Percentiles rank a stretch among this genome's conserved stretches.
phyloP scores from a whole-genome alignment of 495 filamentous ascomycete species.

The Halenospora varia region DNA sequence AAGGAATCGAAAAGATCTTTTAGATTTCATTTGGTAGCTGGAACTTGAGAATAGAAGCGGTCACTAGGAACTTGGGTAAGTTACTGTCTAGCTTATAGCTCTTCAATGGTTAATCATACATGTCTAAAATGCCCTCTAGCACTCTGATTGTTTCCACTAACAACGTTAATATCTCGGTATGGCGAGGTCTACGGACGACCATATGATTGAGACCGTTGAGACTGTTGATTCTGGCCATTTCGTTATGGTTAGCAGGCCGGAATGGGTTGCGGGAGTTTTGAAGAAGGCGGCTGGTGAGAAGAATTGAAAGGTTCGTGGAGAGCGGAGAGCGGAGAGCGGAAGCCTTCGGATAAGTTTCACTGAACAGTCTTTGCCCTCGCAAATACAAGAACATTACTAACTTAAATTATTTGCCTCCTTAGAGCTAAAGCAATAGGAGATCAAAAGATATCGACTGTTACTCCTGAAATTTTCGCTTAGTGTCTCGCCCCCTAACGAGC shows the following conservation, averaged over 20 bases:
- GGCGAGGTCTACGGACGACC: background rate
- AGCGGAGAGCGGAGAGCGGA: too few relatives aligned
- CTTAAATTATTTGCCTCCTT: too few relatives aligned
- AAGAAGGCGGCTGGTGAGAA: background rate
- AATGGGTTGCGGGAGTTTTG: background rate
- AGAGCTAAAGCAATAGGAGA: too few relatives aligned
- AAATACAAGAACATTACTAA: too few relatives aligned
- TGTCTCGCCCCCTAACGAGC: too few relatives aligned
- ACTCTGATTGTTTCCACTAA: constrained; percentile 10
- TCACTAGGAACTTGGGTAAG: constrained; percentile 4
- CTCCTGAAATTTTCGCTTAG: too few relatives aligned
- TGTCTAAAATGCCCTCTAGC: constrained; percentile 19
- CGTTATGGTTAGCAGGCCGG: background rate
- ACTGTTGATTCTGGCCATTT: background rate
- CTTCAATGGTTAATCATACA: constrained; percentile 4
- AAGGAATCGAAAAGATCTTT: constrained; percentile 17
- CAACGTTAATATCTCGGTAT: constrained; percentile 15
- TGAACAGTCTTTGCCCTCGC: too few relatives aligned
- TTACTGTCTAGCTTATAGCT: constrained; percentile 3
- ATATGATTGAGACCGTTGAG: background rate
- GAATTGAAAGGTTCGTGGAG: too few relatives aligned
- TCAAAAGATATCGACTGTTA: too few relatives aligned
- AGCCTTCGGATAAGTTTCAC: too few relatives aligned
- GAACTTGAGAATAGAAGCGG: constrained; percentile 3
- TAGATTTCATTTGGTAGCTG: constrained; percentile 18